phyloP scores from a whole-genome alignment of 73 alveolate genomes.

The Paramecium tetraurelia region DNA sequence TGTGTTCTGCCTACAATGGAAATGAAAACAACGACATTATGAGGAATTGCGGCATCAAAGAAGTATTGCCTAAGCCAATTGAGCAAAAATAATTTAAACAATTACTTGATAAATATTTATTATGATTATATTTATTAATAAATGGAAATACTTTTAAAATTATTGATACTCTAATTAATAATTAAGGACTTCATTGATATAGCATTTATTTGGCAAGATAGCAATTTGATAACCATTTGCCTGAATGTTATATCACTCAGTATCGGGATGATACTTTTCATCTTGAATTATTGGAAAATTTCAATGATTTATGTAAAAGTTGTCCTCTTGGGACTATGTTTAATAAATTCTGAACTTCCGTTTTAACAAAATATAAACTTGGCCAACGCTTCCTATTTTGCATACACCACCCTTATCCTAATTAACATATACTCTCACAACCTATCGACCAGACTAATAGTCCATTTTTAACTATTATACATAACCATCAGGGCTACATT shows the following conservation, averaged over 20 bases:
- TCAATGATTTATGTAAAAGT: background rate
- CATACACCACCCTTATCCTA: background rate
- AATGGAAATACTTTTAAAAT: background rate
- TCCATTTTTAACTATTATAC: background rate
- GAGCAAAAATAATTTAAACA: background rate
- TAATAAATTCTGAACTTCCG: background rate
- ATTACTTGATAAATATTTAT: slow-evolving; percentile 4
- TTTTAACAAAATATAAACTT: background rate
- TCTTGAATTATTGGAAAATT: background rate
- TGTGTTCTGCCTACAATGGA: background rate
- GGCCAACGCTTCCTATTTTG: background rate
- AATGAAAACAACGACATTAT: background rate
- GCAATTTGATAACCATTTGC: background rate
- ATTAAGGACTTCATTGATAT: background rate
- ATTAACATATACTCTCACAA: background rate
- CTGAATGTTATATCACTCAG: background rate
- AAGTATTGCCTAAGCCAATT: background rate
- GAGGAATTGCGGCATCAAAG: background rate
- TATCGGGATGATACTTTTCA: background rate
- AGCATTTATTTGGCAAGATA: background rate
- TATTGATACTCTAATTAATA: background rate
- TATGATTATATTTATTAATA: background rate
- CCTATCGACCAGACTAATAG: background rate
- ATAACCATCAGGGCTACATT: background rate
- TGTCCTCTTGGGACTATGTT: background rate